Evolutionary conservation across 176 grass and related monocot species (phyloP), one percentile per base, ranked within the genome.

Genomic region (Oryza glaberrima): DNA sequence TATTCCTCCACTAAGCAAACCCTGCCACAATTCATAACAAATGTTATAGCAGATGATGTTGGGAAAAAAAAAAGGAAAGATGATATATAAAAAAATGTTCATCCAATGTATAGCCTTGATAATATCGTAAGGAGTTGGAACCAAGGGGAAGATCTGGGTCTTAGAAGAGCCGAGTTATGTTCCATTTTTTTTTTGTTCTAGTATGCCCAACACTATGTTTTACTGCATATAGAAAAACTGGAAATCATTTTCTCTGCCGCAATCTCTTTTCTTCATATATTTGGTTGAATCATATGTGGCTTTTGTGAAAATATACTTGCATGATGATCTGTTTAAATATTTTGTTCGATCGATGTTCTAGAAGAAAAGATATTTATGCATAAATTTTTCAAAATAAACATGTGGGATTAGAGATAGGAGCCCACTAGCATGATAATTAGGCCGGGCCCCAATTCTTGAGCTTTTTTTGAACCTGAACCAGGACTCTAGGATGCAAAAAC

Each of bases 341-440:
- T 51, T 54, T 52, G 40, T 32, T 32, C 30, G 30, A 40, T 65
- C 41, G 15, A 10, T 20, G 15, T 47, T 11, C 11, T 43, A 13
- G 22, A 44, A 56, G 34, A 77, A 56, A 67, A 84, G 64, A 79
- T 54, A 46, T 34, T 0, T 36, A n/a, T 16, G 45, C 15, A 79
- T 45, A 32, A n/a, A 67, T 45, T 54, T 46, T 64, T 77, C n/a
- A 44, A 76, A 86, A 78, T 22, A 47, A 74, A 67, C 25, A 68
- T 61, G 79, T 35, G 69, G 15, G 26, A 67, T 73, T 60, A 73
- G 46, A 32, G 19, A 8, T 11, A 43, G 16, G 5, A 76, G 28
- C 22, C 20, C 4, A 67, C 72, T 66, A n/a, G 6, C 72, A 81
- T 76, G 66, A 11, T 22, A 71, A 81, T 86, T 66, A 68, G 67